Evolutionary conservation across 345 rosid species (phyloP).

Genomic region (Ailanthus altissimus): DNA sequence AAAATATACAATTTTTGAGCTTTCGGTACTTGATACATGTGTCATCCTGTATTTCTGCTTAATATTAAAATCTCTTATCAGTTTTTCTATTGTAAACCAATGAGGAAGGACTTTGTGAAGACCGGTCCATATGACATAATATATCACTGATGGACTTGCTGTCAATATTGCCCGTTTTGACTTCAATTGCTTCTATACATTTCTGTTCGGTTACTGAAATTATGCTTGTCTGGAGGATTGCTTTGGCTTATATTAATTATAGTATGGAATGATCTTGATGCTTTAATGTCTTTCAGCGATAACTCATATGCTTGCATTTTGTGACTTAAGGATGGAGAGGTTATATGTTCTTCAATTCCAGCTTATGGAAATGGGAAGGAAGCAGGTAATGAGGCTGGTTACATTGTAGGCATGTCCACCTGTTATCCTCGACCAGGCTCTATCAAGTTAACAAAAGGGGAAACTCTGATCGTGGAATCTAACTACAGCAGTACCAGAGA

Average conservation of each 20-base stretch:
- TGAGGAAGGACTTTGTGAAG: neutral
- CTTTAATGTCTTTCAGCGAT: neutral
- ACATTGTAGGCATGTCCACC: conserved; percentile 88
- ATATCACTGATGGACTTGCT: neutral
- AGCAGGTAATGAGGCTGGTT: conserved; percentile 87
- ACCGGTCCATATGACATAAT: neutral
- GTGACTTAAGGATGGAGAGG: conserved; percentile 56
- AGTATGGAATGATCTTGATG: conserved; percentile 2
- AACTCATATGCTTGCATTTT: neutral
- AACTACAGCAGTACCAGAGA: conserved; percentile 49
- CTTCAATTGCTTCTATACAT: neutral
- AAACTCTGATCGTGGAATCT: conserved; percentile 63
- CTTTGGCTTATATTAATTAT: neutral
- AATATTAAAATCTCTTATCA: neutral
- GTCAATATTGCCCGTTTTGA: neutral
- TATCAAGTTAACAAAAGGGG: conserved; percentile 56
- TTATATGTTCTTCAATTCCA: conserved; percentile 57
- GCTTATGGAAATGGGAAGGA: conserved; percentile 70
- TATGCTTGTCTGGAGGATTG: neutral
- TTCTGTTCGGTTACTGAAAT: neutral
- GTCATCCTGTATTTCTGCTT: neutral
- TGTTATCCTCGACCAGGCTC: conserved; percentile 76
- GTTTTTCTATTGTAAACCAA: neutral
- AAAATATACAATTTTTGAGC: neutral
- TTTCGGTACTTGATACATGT: neutral